Percentiles rank a stretch among this genome's conserved stretches.
Evolutionary conservation across 345 rosid species (phyloP).

Genomic region (Passiflora organensis): DNA sequence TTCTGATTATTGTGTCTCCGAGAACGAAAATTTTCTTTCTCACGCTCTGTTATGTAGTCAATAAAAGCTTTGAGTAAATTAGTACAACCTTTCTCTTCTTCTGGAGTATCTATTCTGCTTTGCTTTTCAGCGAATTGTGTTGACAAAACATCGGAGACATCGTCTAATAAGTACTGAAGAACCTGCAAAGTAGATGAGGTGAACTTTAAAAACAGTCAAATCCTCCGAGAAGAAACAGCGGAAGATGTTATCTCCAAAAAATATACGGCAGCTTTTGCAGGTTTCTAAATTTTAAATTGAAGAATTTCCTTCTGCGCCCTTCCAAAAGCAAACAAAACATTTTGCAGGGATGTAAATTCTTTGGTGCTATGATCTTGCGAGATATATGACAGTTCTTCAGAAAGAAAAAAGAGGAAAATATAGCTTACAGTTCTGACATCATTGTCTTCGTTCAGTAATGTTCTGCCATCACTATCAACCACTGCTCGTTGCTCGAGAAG

Average conservation of each 20-base stretch:
- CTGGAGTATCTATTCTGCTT: slow-evolving; percentile 25
- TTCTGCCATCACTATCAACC: slow-evolving; percentile 74
- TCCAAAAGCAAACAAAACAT: too few relatives aligned
- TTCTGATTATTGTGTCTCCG: slow-evolving; percentile 67
- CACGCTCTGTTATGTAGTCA: slow-evolving; percentile 58
- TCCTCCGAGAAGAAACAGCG: too few relatives aligned
- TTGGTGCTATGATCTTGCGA: too few relatives aligned
- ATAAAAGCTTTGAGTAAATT: slow-evolving; percentile 49
- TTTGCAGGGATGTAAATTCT: too few relatives aligned
- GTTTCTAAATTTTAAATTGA: too few relatives aligned
- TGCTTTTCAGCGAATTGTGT: slow-evolving; percentile 31
- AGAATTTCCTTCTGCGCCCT: not conserved
- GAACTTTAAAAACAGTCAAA: slow-evolving; percentile 4
- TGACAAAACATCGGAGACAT: slow-evolving; percentile 70
- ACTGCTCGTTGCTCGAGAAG: slow-evolving; percentile 92
- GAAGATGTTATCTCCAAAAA: too few relatives aligned
- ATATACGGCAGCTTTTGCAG: too few relatives aligned
- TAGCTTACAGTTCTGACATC: slow-evolving; percentile 91
- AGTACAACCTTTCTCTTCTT: slow-evolving; percentile 53
- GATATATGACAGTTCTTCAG: too few relatives aligned
- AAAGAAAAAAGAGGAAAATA: slow-evolving; percentile 7
- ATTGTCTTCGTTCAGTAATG: slow-evolving; percentile 84
- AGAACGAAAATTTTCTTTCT: slow-evolving; percentile 63
- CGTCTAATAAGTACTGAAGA: slow-evolving; percentile 83
- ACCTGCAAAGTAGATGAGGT: slow-evolving; percentile 47